Evolutionary conservation across 352 stramenopile species (phyloP), one percentile per base, ranked within the genome.

Genomic region (Phytophthora sp.): DNA sequence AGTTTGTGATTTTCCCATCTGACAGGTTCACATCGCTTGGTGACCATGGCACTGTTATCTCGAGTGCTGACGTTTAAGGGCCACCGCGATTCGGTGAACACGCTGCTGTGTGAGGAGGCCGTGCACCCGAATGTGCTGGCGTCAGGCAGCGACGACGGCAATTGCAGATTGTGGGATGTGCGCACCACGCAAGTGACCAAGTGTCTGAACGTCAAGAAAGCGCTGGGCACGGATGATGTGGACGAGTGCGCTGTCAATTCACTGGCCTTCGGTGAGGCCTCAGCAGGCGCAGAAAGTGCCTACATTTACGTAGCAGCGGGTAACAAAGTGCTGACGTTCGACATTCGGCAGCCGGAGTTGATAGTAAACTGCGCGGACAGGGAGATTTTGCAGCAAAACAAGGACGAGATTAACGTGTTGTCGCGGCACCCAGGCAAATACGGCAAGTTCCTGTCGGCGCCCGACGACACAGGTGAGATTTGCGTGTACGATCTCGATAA

Each of bases 321-420:
- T 29, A 88, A 72, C 61, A 89, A 90, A 31, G 65, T 91, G 21
- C 62, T 91, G 21, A 86, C 77, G 2, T 93, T 93, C 54, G 82
- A 93, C 51, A 54, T 93, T 52, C 82, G 85, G 20, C 71, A 88
- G 36, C 58, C 82, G 38, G 69, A 62, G 1, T 57, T 93, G 27
- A 78, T 93, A 31, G 65, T 93, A 8, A 57, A 84, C 57, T 80
- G 70, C 59, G 69, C 73, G n/a, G 69, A 81, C 60, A 65, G 78
- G 24, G 76, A 86, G 54, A 39, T 87, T n/a, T 81, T 91, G 33
- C 76, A 89, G 54, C 70, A 80, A 21, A 86, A 78, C 44, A 65
- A 82, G 38, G 82, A 91, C 49, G 84, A 91, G 67, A 86, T 93
- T 63, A 93, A 93, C 50, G 44, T 76, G 26, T 63, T 93, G 9